Conservation (phyloP, 2,329 filamentous ascomycete species). For the Fusarium phyllophilum region DNA sequence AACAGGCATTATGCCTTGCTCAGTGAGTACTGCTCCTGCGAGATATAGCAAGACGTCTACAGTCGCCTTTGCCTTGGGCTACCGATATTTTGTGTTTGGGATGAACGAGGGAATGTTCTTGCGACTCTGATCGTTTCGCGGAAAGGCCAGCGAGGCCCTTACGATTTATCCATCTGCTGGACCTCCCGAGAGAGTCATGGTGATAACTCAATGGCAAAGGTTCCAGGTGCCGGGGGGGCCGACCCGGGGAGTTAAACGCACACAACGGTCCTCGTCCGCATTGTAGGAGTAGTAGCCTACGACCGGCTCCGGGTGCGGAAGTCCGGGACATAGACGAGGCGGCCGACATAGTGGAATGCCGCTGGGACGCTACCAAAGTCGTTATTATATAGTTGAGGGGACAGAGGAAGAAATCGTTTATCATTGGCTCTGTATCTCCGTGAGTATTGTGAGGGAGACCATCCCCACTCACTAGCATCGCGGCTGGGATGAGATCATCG, state of each 20-base stretch:
- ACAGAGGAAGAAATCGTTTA: neutral
- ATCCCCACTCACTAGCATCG: neutral
- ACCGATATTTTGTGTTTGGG: neutral
- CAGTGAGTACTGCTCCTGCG: too few species aligned
- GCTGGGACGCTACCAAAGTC: too few species aligned
- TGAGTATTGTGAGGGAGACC: too few species aligned
- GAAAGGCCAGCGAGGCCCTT: neutral
- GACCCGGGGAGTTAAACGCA: too few species aligned
- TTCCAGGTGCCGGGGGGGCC: neutral
- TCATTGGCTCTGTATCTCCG: neutral
- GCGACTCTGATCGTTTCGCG: neutral
- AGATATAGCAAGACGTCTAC: too few species aligned
- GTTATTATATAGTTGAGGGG: neutral
- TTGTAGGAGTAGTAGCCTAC: neutral
- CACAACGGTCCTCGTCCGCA: neutral
- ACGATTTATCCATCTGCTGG: neutral
- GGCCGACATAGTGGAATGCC: neutral
- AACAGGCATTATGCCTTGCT: too few species aligned
- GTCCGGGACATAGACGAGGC: neutral
- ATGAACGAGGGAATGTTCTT: neutral
- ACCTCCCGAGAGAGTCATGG: neutral
- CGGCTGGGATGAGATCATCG: neutral
- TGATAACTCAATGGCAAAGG: neutral
- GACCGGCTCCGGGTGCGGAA: neutral
- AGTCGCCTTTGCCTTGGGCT: neutral